Percentiles rank a stretch among this genome's conserved stretches.
Conservation (phyloP, 306 rosid species). For the Prunus campanulata region DNA sequence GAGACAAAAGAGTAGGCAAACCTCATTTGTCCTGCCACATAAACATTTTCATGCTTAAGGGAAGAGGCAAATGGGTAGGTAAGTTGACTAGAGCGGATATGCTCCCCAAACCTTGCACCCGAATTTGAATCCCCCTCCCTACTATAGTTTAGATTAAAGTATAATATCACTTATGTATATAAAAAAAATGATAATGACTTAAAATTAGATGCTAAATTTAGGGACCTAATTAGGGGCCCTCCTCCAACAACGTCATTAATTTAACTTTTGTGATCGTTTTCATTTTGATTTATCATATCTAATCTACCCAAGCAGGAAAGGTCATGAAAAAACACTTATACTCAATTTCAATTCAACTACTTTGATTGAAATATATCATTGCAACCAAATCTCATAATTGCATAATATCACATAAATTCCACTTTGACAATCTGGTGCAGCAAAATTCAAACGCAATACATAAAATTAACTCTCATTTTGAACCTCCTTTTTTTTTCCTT, state of each 20-base stretch:
- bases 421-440: background rate
- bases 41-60: too few species aligned
- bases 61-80: too few species aligned
- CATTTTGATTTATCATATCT: background rate
- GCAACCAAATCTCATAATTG: background rate
- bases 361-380: background rate
- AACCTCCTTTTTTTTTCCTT: too few species aligned
- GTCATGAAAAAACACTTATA: background rate
- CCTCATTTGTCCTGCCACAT: fast-evolving
- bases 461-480: background rate
- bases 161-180: too few species aligned
- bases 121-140: too few species aligned
- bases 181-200: background rate
- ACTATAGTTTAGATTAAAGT: too few species aligned
- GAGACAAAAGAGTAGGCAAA: too few species aligned
- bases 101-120: too few species aligned
- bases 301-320: background rate
- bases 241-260: background rate
- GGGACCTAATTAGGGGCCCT: background rate
- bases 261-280: background rate
- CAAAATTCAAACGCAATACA: background rate
- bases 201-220: background rate
- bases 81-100: too few species aligned
- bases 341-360: background rate
- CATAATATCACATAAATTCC: background rate